Evolutionary conservation across 371 early-diverging fungal species (phyloP).

Genomic region (Mortierella sp.): DNA sequence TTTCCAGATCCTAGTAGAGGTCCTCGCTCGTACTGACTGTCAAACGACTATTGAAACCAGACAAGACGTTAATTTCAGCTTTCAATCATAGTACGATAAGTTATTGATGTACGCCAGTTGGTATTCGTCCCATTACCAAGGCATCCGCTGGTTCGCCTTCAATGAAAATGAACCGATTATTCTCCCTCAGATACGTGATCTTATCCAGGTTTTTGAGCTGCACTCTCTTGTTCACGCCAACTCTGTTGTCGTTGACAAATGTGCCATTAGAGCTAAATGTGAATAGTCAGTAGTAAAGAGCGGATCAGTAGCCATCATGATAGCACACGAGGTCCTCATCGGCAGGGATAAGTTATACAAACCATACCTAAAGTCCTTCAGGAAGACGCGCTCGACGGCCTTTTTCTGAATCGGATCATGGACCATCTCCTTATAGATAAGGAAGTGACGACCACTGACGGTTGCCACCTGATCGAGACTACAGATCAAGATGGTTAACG

Average conservation of each 20-base stretch:
- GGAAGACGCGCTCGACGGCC: constrained; percentile 27
- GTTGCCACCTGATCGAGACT: constrained; percentile 27
- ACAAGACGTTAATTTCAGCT: background rate
- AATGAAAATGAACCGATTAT: constrained; percentile 54
- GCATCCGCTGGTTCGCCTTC: constrained; percentile 22
- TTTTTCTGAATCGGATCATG: constrained; percentile 12
- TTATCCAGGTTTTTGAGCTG: constrained; percentile 72
- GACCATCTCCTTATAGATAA: constrained; percentile 70
- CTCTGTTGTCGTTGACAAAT: constrained; percentile 68
- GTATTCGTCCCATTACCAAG: constrained; percentile 18
- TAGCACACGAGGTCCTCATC: background rate
- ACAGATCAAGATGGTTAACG: too few species aligned
- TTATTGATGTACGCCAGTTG: constrained; percentile 20
- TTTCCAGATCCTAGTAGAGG: constrained; percentile 68
- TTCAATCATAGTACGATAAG: constrained; percentile 39
- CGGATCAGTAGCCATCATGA: constrained; percentile 19
- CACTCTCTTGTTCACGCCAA: constrained; percentile 62
- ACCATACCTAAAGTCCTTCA: constrained; percentile 57
- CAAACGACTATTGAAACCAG: constrained; percentile 58
- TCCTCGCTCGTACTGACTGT: constrained; percentile 63
- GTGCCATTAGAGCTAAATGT: constrained; percentile 80
- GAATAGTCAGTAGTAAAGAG: too few species aligned
- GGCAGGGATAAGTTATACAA: background rate
- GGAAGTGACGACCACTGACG: constrained; percentile 80
- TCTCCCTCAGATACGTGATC: constrained; percentile 67